A percentile compares a stretch with the other conserved stretches of the same genome.
Conservation (phyloP, 1,284 basidiomycete genomes). For the Earliella scabrosa region DNA sequence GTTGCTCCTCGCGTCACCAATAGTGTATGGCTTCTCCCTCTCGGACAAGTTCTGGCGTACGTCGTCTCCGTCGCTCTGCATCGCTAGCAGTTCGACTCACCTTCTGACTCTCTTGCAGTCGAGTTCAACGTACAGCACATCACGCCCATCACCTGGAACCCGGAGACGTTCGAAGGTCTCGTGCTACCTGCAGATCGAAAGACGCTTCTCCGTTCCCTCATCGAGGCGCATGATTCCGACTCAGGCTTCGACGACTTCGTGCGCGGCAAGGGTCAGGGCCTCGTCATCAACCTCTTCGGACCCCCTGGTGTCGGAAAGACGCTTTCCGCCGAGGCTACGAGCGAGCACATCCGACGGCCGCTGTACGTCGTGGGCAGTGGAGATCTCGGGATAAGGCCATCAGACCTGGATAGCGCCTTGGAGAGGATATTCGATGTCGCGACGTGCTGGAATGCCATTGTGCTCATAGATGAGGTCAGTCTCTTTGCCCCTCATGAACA, state of each 20-base stretch:
- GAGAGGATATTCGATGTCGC: conserved; percentile 44
- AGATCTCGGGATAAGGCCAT: conserved; percentile 55
- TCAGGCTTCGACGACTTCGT: conserved; percentile 64
- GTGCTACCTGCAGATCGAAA: conserved; percentile 57
- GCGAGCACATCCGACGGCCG: conserved; percentile 60
- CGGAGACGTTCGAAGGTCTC: conserved; percentile 58
- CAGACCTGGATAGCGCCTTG: conserved; percentile 26
- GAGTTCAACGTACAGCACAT: conserved; percentile 59
- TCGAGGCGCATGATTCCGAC: conserved; percentile 57
- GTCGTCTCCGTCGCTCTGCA: conserved; percentile 47
- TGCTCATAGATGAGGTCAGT: conserved; percentile 45
- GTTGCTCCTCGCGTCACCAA: conserved; percentile 52
- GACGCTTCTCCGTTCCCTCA: conserved; percentile 55
- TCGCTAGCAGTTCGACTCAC: background rate
- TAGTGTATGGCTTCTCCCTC: conserved; percentile 63
- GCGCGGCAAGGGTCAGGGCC: conserved; percentile 62
- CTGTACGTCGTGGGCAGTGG: conserved; percentile 62
- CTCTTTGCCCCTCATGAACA: conserved; percentile 27
- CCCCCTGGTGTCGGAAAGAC: conserved; percentile 62
- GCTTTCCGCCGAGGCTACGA: conserved; percentile 59
- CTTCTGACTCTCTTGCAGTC: conserved; percentile 37
- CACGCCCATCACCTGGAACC: conserved; percentile 55
- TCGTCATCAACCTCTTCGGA: conserved; percentile 63
- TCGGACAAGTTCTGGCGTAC: conserved; percentile 61
- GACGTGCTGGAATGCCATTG: conserved; percentile 63